phyloP scores from a whole-genome alignment of 306 rosid genomes.

The Prunus fruticosa region DNA sequence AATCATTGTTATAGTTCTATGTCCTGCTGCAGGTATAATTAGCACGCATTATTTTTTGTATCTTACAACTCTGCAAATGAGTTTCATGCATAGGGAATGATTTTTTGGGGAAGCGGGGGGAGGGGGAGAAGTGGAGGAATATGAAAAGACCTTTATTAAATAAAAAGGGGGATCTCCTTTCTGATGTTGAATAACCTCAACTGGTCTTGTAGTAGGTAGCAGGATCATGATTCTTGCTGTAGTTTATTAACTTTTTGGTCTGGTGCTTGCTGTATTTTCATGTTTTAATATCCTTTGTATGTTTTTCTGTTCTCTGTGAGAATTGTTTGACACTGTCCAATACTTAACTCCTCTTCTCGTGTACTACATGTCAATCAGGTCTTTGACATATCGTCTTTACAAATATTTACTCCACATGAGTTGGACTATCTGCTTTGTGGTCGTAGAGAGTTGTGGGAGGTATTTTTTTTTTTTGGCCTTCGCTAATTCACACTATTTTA shows the following conservation, averaged over 20 bases:
- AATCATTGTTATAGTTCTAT: background rate
- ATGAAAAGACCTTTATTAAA: background rate
- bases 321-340: background rate
- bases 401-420: constrained; percentile 81
- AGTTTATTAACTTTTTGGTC: background rate
- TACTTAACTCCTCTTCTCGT: background rate
- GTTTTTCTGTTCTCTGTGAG: background rate
- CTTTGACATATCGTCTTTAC: constrained; percentile 79
- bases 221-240: background rate
- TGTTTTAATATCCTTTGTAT: background rate
- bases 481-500: background rate
- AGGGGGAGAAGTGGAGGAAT: background rate
- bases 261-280: background rate
- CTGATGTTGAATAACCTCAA: background rate
- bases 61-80: constrained; percentile 3
- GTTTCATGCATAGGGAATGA: background rate
- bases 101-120: no score
- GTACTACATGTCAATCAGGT: constrained; percentile 50
- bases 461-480: constrained; percentile 15
- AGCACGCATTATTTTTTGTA: background rate
- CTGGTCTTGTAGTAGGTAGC: background rate
- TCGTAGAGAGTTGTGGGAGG: constrained; percentile 98
- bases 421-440: constrained; percentile 95
- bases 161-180: background rate
- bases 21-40: background rate